Evolutionary conservation across 805 yeast species (phyloP).

Genomic region (Suhomyces sp.): DNA sequence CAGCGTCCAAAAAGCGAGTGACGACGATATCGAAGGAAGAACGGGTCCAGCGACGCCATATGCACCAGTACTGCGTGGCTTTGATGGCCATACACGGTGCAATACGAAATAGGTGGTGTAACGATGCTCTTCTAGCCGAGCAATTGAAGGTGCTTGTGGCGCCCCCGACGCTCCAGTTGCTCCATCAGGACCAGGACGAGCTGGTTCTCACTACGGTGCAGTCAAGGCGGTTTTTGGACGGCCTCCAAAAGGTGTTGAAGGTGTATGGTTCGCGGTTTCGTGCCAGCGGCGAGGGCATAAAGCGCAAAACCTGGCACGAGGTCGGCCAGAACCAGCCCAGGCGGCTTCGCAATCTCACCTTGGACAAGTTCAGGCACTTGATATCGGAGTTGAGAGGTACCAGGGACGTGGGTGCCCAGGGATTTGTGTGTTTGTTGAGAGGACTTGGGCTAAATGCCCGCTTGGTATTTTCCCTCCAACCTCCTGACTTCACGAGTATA

Average conservation of each 20-base stretch:
- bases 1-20: slow-evolving; percentile 20
- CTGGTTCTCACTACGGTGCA: slow-evolving; percentile 35
- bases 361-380: slow-evolving; percentile 42
- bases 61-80: slow-evolving; percentile 60
- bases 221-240: slow-evolving; percentile 71
- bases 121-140: slow-evolving; percentile 40
- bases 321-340: slow-evolving; percentile 19
- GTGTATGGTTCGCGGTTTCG: slow-evolving; percentile 58
- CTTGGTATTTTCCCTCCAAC: slow-evolving; percentile 79
- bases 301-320: slow-evolving; percentile 36
- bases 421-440: slow-evolving; percentile 74
- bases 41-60: slow-evolving; percentile 44
- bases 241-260: slow-evolving; percentile 63
- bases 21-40: slow-evolving; percentile 53
- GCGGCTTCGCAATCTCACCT: slow-evolving; percentile 26
- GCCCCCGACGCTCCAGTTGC: slow-evolving; percentile 41
- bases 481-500: slow-evolving; percentile 70
- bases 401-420: slow-evolving; percentile 79
- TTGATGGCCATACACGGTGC: slow-evolving; percentile 65
- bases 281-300: slow-evolving; percentile 40
- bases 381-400: slow-evolving; percentile 59
- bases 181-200: slow-evolving; percentile 10
- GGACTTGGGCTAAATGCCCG: slow-evolving; percentile 70
- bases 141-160: slow-evolving; percentile 50
- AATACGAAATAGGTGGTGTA: slow-evolving; percentile 73